Conservation (phyloP, 306 rosid genomes). For the Quercus wislizeni region DNA sequence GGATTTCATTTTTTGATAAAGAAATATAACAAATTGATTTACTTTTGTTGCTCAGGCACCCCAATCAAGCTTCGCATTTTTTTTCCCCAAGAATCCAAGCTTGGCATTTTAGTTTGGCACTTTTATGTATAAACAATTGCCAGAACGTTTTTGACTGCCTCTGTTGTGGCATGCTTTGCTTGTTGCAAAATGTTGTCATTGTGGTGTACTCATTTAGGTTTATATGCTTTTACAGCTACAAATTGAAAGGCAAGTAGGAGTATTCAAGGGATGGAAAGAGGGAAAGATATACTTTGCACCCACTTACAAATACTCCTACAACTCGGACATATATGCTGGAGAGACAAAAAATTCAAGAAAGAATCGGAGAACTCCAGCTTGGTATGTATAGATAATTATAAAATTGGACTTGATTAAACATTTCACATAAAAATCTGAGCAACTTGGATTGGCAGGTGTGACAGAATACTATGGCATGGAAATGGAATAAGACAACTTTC, state of each 20-base stretch:
- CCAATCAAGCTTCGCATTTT: background rate
- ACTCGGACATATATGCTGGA: constrained; percentile 79
- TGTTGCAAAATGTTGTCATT: background rate
- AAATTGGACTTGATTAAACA: background rate
- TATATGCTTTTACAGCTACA: constrained; percentile 54
- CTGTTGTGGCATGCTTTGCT: constrained; percentile 4
- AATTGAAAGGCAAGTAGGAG: constrained; percentile 91
- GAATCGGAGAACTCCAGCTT: constrained; percentile 96
- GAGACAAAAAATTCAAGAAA: constrained; percentile 64
- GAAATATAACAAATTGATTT: background rate
- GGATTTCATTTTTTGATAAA: background rate
- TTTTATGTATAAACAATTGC: background rate
- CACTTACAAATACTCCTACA: constrained; percentile 84
- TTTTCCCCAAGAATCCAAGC: too few species aligned
- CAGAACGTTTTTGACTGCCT: background rate
- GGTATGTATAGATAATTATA: constrained; percentile 46
- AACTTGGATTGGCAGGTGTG: constrained; percentile 65
- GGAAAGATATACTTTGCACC: constrained; percentile 94
- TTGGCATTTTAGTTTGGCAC: too few species aligned
- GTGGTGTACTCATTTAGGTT: background rate
- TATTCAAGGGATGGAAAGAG: constrained; percentile 86
- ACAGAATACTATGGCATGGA: constrained; percentile 91
- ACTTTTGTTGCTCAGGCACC: background rate
- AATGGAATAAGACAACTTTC: constrained; percentile 64
- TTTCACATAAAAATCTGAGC: constrained; percentile 18